Percentiles rank a stretch among this genome's conserved stretches.
Conservation (phyloP, 257 asterid species). For the Nicotiana otophora region DNA sequence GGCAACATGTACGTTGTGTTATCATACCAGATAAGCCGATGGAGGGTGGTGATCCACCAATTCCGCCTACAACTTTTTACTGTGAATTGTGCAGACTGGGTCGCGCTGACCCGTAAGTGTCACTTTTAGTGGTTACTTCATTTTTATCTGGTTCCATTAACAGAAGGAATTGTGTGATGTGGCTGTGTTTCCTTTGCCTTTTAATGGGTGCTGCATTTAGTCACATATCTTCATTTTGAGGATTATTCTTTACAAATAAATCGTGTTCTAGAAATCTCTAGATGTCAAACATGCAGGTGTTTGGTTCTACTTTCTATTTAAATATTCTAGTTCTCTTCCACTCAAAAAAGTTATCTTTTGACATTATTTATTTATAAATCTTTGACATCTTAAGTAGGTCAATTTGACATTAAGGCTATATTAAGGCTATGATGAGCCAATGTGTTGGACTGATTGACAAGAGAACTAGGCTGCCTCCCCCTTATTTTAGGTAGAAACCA, state of each 20-base stretch:
- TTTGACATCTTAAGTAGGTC: neutral
- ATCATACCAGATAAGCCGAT: slow-evolving; percentile 78
- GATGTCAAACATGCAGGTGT: neutral
- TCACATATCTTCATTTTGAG: neutral
- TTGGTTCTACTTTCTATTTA: neutral
- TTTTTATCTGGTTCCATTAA: neutral
- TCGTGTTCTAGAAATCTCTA: neutral
- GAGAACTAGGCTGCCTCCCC: neutral
- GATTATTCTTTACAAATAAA: neutral
- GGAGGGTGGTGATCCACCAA: slow-evolving; percentile 65
- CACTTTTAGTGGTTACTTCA: neutral
- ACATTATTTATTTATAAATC: neutral
- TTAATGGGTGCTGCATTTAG: neutral
- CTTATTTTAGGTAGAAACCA: neutral
- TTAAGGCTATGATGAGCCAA: neutral
- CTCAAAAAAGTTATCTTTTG: neutral
- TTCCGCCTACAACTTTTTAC: slow-evolving; percentile 68
- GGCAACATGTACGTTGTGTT: slow-evolving; percentile 95
- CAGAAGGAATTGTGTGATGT: neutral
- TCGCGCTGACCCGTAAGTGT: slow-evolving; percentile 97
- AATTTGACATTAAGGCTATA: neutral
- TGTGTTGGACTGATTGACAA: neutral
- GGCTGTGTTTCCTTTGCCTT: neutral
- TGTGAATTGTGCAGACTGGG: slow-evolving; percentile 88
- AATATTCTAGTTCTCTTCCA: neutral